Base-by-base conservation (phyloP, 1,284 basidiomycete genomes). In the Melanopsichium pennsylvanicum region DNA sequence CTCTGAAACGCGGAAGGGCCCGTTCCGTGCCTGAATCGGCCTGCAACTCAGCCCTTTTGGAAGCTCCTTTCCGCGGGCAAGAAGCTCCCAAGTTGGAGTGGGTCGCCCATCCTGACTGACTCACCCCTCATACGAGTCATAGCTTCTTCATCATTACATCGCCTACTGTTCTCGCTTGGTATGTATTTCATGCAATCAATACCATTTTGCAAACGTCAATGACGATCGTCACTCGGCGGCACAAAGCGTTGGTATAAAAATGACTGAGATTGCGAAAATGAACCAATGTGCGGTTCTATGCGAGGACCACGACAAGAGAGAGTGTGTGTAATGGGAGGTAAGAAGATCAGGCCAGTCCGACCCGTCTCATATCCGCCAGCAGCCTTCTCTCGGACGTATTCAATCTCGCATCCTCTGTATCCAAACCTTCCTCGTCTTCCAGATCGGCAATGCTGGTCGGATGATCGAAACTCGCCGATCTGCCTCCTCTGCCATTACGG, bases 351-450 rank as follows among this genome's bases (percentile, higher is more conserved):
- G 42, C 46, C 13, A 70, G 46, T n/a, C 70, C 70, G 25, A 61
- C 56, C 22, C 52, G 44, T 1, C 74, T 47, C 71, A 75, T 59
- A 19, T 66, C 55, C 15, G 37, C 34, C 34, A 76, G 41, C 35
- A 74, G 32, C 10, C 72, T 39, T n/a, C 70, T 39, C 44, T 76
- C 74, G 3, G 67, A 49, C 15, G 55, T 36, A 10, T 62, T 61
- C 32, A 64, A 39, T 8, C 52, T 36, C 3, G 67, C 72, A 32
- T 61, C 59, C 15, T 59, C 48, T 3, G 47, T 49, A 41, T 64
- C 55, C 16, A 61, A 16, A 0, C 68, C 67, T 7, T 60, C 56
- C 2, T 62, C 69, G 34, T 69, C 56, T 31, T 70, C 66, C n/a
- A 62, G 34, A 41, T 69, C 56, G 42, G 44, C 52, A 48, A 73